Conservation (phyloP, 2,329 filamentous ascomycete genomes). For the Periconia sp. region DNA sequence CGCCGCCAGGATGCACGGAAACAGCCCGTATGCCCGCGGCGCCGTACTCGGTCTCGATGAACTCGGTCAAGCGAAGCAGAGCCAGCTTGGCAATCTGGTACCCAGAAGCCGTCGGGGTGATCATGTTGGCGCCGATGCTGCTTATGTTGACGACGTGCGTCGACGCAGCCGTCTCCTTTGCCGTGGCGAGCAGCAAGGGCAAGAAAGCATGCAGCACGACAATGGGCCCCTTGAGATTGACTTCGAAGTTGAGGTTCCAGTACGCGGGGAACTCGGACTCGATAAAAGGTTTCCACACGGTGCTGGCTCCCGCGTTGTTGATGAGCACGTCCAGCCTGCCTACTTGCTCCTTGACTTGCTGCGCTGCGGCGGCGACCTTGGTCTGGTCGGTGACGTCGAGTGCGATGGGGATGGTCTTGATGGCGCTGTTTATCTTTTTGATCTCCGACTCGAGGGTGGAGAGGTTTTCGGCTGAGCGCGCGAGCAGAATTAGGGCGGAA, state of each 20-base stretch:
- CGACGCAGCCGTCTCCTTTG: slow-evolving; percentile 34
- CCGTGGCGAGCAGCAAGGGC: slow-evolving; percentile 45
- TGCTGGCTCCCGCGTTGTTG: slow-evolving; percentile 55
- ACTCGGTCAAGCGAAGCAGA: slow-evolving; percentile 57
- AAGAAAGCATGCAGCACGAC: slow-evolving; percentile 55
- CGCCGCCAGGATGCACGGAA: slow-evolving; percentile 34
- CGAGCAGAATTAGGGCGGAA: slow-evolving; percentile 59
- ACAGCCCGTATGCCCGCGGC: background rate
- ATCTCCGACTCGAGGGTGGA: slow-evolving; percentile 45
- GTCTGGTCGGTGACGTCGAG: slow-evolving; percentile 52
- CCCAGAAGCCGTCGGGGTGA: slow-evolving; percentile 18
- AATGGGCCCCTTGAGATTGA: slow-evolving; percentile 59
- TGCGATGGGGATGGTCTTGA: slow-evolving; percentile 51
- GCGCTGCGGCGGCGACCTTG: slow-evolving; percentile 45
- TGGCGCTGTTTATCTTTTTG: slow-evolving; percentile 44
- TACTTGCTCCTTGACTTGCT: slow-evolving; percentile 32
- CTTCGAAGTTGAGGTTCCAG: slow-evolving; percentile 53
- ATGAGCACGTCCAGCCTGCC: slow-evolving; percentile 53
- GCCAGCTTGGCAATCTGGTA: slow-evolving; percentile 60
- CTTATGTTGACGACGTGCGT: slow-evolving; percentile 54
- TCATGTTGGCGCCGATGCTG: slow-evolving; percentile 49
- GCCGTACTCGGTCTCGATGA: slow-evolving; percentile 50
- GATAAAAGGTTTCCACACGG: slow-evolving; percentile 34
- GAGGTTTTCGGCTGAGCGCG: slow-evolving; percentile 54
- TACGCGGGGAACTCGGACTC: slow-evolving; percentile 45